A percentile compares a stretch with the other conserved stretches of the same genome.
These are phyloP conservation scores for Pseudogymnoascus sp. DNA, from an alignment of 2,329 filamentous ascomycete species.

Conservation along the genomic window DNA sequence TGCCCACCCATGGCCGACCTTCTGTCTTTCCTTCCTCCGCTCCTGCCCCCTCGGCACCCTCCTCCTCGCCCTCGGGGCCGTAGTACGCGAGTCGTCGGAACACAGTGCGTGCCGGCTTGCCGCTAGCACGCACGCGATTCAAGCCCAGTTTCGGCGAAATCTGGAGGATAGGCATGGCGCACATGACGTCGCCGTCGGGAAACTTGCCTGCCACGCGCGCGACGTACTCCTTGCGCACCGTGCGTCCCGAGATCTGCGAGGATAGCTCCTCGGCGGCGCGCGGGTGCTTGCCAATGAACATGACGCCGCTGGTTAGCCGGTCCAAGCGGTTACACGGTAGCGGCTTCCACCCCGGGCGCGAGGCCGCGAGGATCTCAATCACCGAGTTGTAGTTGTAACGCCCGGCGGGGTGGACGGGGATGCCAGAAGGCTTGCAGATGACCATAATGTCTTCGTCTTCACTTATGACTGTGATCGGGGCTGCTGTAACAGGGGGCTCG, in stretches of 20 bases:
- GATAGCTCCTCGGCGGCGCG: slow-evolving; percentile 71
- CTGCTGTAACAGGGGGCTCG: slow-evolving; percentile 81
- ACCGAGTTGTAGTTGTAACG: slow-evolving; percentile 95
- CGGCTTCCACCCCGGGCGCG: slow-evolving; percentile 51
- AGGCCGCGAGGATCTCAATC: slow-evolving; percentile 82
- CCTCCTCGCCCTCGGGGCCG: slow-evolving; percentile 38
- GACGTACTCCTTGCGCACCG: slow-evolving; percentile 90
- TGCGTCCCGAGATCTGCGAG: slow-evolving; percentile 66
- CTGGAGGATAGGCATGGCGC: slow-evolving; percentile 85
- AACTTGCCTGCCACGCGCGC: slow-evolving; percentile 87
- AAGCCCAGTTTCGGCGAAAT: slow-evolving; percentile 93
- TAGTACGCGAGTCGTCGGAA: slow-evolving; percentile 94
- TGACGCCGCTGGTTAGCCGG: slow-evolving; percentile 86
- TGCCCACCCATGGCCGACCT: slow-evolving; percentile 37
- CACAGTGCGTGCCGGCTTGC: slow-evolving; percentile 81
- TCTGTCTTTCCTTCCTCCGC: slow-evolving; percentile 19
- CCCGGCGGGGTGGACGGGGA: slow-evolving; percentile 91
- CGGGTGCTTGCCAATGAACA: slow-evolving; percentile 90
- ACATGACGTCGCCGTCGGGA: slow-evolving; percentile 82
- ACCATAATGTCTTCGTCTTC: slow-evolving; percentile 92
- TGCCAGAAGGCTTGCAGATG: slow-evolving; percentile 91
- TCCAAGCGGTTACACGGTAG: slow-evolving; percentile 88
- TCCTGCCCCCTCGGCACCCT: slow-evolving; percentile 14
- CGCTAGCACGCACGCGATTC: slow-evolving; percentile 88
- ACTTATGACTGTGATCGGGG: slow-evolving; percentile 73